These are phyloP conservation scores for Metschnikowia proteae DNA, from an alignment of 805 yeast genomes.

Conservation along the genomic window DNA sequence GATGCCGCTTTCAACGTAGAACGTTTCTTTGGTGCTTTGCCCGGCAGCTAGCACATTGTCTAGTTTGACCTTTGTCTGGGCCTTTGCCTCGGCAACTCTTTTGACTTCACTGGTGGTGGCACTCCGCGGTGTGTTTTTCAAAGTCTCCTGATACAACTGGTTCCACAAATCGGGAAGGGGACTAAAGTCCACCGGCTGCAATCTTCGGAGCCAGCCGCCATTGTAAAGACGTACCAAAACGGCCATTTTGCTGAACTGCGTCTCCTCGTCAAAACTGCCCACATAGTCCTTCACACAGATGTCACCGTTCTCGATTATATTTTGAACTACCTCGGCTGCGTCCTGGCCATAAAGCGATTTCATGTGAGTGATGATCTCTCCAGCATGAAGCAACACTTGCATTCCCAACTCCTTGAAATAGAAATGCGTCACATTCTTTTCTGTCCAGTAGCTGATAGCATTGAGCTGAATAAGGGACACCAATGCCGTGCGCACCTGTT, in stretches of 20 bases:
- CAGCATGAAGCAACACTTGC: slow-evolving; percentile 64
- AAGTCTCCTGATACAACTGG: slow-evolving; percentile 32
- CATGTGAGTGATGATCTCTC: slow-evolving; percentile 61
- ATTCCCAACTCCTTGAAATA: slow-evolving; percentile 62
- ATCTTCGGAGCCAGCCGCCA: slow-evolving; percentile 36
- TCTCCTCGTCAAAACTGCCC: slow-evolving; percentile 21
- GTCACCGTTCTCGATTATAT: slow-evolving; percentile 66
- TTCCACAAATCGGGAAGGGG: slow-evolving; percentile 41
- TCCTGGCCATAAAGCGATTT: slow-evolving; percentile 42
- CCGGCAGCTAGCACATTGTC: slow-evolving; percentile 33
- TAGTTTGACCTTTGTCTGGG: slow-evolving; percentile 41
- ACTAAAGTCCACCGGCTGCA: slow-evolving; percentile 29
- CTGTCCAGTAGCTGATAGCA: slow-evolving; percentile 66
- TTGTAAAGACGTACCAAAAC: slow-evolving; percentile 26
- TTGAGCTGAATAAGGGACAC: slow-evolving; percentile 77
- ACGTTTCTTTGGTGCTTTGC: slow-evolving; percentile 23
- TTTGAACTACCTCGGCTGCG: slow-evolving; percentile 61
- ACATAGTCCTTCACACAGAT: slow-evolving; percentile 50
- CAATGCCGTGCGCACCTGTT: slow-evolving; percentile 58
- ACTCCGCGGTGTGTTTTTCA: slow-evolving; percentile 34
- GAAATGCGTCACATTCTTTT: slow-evolving; percentile 44
- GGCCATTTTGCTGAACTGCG: slow-evolving; percentile 21
- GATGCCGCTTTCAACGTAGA: slow-evolving; percentile 28
- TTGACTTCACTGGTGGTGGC: slow-evolving; percentile 39
- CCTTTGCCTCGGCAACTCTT: slow-evolving; percentile 57